phyloP scores from a whole-genome alignment of 2,329 filamentous ascomycete genomes.

The Neophaeococcomyces mojaviensis region DNA sequence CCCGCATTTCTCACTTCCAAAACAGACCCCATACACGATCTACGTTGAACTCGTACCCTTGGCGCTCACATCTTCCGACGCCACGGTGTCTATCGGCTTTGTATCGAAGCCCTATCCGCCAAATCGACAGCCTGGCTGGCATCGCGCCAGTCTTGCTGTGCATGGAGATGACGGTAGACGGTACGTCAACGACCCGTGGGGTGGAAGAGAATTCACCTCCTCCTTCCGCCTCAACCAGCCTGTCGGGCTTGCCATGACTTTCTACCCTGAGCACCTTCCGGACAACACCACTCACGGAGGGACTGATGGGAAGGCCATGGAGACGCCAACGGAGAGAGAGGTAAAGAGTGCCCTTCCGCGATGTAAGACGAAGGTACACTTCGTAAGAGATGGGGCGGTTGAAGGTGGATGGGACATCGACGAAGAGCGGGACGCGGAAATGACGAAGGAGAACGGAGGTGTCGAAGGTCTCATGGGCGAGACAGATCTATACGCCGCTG shows the following conservation, averaged over 20 bases:
- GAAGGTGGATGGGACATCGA: slow-evolving; percentile 52
- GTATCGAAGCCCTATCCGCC: slow-evolving; percentile 55
- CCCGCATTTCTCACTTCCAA: not conserved
- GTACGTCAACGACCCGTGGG: slow-evolving; percentile 56
- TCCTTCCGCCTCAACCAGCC: slow-evolving; percentile 48
- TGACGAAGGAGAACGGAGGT: slow-evolving; percentile 40
- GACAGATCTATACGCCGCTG: slow-evolving; percentile 54
- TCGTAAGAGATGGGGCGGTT: slow-evolving; percentile 49
- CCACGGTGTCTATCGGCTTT: slow-evolving; percentile 53
- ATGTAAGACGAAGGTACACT: slow-evolving; percentile 40
- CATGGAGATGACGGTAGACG: slow-evolving; percentile 57
- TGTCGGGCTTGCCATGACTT: slow-evolving; percentile 53
- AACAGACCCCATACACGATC: slow-evolving; percentile 41
- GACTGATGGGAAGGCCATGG: too few species aligned
- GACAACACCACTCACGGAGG: too few species aligned
- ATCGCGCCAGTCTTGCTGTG: slow-evolving; percentile 53
- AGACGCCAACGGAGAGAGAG: slow-evolving; percentile 20
- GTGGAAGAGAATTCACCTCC: slow-evolving; percentile 50
- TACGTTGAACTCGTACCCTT: slow-evolving; percentile 54
- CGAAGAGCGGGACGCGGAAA: slow-evolving; percentile 49
- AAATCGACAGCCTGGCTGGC: slow-evolving; percentile 57
- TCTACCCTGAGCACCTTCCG: slow-evolving; percentile 34
- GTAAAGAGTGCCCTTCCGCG: not conserved
- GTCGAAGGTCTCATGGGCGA: slow-evolving; percentile 61
- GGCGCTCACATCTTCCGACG: slow-evolving; percentile 36